phyloP scores from a whole-genome alignment of 1,284 basidiomycete species.

The Papiliotrema fonsecae region DNA sequence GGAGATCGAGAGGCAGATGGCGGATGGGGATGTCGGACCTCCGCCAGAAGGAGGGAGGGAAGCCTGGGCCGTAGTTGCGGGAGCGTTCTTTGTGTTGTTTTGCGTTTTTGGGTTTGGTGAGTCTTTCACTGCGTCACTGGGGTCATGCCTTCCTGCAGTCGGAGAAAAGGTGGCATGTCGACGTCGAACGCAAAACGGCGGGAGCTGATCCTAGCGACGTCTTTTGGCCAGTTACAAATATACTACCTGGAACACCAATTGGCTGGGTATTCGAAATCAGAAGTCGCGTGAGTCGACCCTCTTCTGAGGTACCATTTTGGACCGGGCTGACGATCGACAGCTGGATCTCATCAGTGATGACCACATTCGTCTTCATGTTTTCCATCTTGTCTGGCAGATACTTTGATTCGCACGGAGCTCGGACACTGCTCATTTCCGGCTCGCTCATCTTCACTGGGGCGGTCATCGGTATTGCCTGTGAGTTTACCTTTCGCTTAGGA shows the following conservation, averaged over 20 bases:
- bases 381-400: constrained; percentile 37
- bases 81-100: constrained; percentile 38
- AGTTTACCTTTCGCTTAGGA: constrained; percentile 9
- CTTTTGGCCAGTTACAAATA: constrained; percentile 36
- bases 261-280: constrained; percentile 25
- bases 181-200: neutral
- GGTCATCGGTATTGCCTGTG: constrained; percentile 39
- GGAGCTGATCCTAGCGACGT: constrained; percentile 22
- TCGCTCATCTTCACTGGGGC: constrained; percentile 24
- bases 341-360: constrained; percentile 39
- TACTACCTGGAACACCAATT: constrained; percentile 42
- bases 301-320: neutral
- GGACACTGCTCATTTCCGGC: constrained; percentile 23
- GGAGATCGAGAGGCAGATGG: constrained; percentile 27
- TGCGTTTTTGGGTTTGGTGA: constrained; percentile 42
- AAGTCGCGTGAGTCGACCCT: constrained; percentile 36
- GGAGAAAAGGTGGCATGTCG: too few species aligned
- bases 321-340: constrained; percentile 11
- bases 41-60: constrained; percentile 44
- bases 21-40: constrained; percentile 23
- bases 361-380: constrained; percentile 31
- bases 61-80: constrained; percentile 40
- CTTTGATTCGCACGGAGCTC: constrained; percentile 42
- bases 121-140: constrained; percentile 11
- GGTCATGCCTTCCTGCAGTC: too few species aligned